Base-by-base conservation (phyloP, 768 basidiomycete species). In the Suillus bovinus region DNA sequence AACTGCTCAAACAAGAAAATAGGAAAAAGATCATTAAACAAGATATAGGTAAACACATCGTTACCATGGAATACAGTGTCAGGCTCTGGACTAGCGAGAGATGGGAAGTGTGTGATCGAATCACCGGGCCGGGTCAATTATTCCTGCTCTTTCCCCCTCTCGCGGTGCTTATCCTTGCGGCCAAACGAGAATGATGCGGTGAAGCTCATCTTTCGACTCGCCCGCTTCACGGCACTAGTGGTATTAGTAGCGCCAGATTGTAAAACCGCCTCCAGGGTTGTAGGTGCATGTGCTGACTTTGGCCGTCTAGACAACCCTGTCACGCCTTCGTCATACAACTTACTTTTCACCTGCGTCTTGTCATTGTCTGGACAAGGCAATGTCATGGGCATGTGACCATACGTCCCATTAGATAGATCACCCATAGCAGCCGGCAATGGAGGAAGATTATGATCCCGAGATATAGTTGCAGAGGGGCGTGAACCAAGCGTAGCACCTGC, bases 171-270 rank as follows among this genome's bases (percentile, higher is more conserved):
- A 59, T 86, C 83, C 71, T 82, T 72, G 80, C 81, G 77, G 80
- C 83, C 70, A 64, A 90, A 83, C 55, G 76, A 76, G 66, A 85
- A 84, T 55, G 86, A 84, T 56, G 83, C 80, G 27, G 82, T 82
- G 61, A 91, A 71, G 71, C 90, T 92, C 74, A 92, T 73, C 76
- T 92, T 91, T 60, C 89, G 79, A 68, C 77, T 81, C 63, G 84
- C 78, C 46, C 59, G 59, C 36, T 56, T 56, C 17, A 6, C 2
- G n/a, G 24, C 38, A 11, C 20, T 39, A 24, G 46, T 24, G 8
- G 77, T 76, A 69, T 77, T 83, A 61, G 76, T 64, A 14, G 69
- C 61, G 16, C 60, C 62, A 16, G 64, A 56, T 11, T 66, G 66
- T 3, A 69, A 49, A 17, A 65, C 63, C n/a, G 69, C 57, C 36